These are phyloP conservation scores for Dunaliella sp. DNA, from an alignment of 139 green algal genomes.

Conservation along the genomic window DNA sequence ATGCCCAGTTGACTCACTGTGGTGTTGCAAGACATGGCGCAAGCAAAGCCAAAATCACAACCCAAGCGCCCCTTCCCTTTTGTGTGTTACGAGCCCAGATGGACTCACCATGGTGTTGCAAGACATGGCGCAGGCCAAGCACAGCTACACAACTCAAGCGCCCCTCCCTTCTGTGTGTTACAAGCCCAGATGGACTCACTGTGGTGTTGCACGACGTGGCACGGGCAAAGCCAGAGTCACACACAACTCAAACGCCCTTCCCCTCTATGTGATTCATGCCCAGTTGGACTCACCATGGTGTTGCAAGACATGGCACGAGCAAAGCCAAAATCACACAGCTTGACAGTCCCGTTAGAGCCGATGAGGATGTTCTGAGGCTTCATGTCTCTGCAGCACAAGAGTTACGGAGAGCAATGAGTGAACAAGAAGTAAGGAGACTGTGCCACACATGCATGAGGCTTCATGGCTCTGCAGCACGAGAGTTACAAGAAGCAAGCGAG, in stretches of 20 bases:
- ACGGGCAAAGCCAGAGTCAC: neutral
- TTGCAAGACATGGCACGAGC: slow-evolving; percentile 86
- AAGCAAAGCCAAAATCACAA: slow-evolving; percentile 94
- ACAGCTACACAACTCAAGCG: neutral
- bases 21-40: slow-evolving; percentile 88
- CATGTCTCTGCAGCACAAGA: slow-evolving; percentile 79
- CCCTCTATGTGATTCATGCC: too few relatives aligned
- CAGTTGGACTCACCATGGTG: slow-evolving; percentile 74
- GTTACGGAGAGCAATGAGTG: neutral
- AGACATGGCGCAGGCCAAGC: slow-evolving; percentile 89
- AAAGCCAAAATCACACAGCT: slow-evolving; percentile 95
- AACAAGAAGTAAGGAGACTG: neutral
- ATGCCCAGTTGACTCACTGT: slow-evolving; percentile 58
- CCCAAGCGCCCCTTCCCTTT: too few relatives aligned
- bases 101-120: slow-evolving; percentile 81
- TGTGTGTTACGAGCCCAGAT: too few relatives aligned
- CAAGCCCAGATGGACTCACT: neutral
- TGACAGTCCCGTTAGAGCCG: slow-evolving; percentile 59
- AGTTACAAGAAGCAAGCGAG: neutral
- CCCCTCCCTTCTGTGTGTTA: neutral
- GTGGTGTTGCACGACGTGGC: slow-evolving; percentile 17
- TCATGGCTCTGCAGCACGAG: slow-evolving; percentile 82
- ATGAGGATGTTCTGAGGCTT: slow-evolving; percentile 92
- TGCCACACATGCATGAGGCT: slow-evolving; percentile 50
- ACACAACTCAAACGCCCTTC: too few relatives aligned